Base-by-base conservation (phyloP, 345 rosid genomes). In the Orychophragmus violaceus region DNA sequence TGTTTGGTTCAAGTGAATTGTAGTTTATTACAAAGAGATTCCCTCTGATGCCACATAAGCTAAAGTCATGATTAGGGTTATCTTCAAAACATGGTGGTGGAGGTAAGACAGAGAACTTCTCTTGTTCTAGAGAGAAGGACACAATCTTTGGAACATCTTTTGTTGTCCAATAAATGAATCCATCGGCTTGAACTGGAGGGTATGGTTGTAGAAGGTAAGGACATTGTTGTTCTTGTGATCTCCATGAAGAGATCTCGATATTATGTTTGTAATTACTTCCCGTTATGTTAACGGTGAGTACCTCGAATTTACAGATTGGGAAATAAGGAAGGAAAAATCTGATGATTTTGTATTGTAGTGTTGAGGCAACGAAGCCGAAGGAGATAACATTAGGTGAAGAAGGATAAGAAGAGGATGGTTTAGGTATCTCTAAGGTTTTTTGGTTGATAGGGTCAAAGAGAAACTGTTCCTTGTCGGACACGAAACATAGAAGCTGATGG, bases 41-140 rank as follows among this genome's bases (percentile, higher is more conserved):
- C 50, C 65, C 76, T 72, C 59, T 72, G 6, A 46, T 64, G 1
- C 60, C 59, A 24, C 75, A 70, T 53, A 70, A 53, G 69, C 69
- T 54, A 33, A 70, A 54, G 5, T n/a, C 30, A 24, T 70, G 69
- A n/a, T 3, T 16, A 23, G 49, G 69, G 22, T 42, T 70, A 8
- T 53, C 62, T 70, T 30, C 39, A 44, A 64, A 64, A 46, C 76
- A 72, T 33, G 59, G 60, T 2, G 76, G 66, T 49, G 59, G 46
- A 64, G 66, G 11, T 7, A 64, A 27, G 58, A 72, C 35, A 48
- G 54, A 72, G 71, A 64, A 72, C 28, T 36, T 64, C 16, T 72
- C 76, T 35, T 64, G 59, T 36, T 64, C 52, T 46, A 72, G 65
- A 35, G 76, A 64, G 45, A 72, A 72, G 48, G 64, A 48, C 16